Conservation (phyloP, 306 rosid genomes). For the Medicago truncatula region DNA sequence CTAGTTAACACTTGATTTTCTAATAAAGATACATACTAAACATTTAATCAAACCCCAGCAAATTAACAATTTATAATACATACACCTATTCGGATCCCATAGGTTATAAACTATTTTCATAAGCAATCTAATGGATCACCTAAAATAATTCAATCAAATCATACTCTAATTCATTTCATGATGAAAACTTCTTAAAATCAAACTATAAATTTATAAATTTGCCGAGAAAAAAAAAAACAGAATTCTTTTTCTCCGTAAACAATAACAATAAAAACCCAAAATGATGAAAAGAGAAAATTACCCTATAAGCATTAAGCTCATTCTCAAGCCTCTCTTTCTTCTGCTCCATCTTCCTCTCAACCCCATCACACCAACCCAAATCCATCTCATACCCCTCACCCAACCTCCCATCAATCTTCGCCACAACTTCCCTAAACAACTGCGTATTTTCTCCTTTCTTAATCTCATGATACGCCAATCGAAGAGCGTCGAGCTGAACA, state of each 20-base stretch:
- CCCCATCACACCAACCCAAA: conserved; percentile 68
- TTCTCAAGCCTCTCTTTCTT: conserved; percentile 95
- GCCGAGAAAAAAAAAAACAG: background rate
- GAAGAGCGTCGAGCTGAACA: conserved; percentile 86
- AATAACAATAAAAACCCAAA: background rate
- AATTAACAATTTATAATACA: too few species aligned
- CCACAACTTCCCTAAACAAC: conserved; percentile 75
- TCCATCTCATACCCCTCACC: conserved; percentile 70
- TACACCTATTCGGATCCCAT: too few species aligned
- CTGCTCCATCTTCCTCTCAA: conserved; percentile 85
- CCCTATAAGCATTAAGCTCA: conserved; percentile 95
- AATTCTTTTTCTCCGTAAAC: background rate
- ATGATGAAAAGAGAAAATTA: conserved; percentile 40
- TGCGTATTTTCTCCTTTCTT: conserved; percentile 97
- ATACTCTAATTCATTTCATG: background rate
- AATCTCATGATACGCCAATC: conserved; percentile 96
- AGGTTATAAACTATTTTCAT: background rate
- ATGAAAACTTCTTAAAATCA: background rate
- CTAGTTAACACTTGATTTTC: background rate
- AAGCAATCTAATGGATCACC: background rate
- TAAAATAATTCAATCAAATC: background rate
- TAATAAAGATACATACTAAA: background rate
- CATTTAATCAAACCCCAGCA: background rate
- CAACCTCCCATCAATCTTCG: conserved; percentile 76
- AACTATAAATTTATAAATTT: background rate